Percentiles rank a stretch among this genome's conserved stretches.
phyloP scores from a whole-genome alignment of 148 eudicot genomes.

The Nyssa sinensis region DNA sequence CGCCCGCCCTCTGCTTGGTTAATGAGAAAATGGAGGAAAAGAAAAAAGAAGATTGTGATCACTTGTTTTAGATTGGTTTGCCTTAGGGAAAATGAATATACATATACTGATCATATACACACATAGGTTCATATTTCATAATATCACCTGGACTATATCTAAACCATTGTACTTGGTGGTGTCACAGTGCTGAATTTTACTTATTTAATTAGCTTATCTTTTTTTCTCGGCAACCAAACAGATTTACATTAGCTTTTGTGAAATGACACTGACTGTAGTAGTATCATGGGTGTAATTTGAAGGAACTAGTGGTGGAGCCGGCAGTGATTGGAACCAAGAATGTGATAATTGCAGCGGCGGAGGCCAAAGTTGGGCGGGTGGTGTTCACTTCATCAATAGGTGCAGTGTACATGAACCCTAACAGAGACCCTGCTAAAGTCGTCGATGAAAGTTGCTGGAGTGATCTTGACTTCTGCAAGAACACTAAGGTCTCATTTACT shows the following conservation, averaged over 20 bases:
- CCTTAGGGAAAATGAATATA: too few species aligned
- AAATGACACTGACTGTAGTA: background rate
- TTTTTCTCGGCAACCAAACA: background rate
- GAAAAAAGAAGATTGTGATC: background rate
- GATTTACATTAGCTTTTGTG: background rate
- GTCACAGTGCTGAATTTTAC: too few species aligned
- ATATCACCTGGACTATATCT: too few species aligned
- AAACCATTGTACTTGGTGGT: too few species aligned
- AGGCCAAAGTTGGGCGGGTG: conserved; percentile 78
- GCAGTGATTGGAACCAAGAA: conserved; percentile 80
- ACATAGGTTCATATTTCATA: too few species aligned
- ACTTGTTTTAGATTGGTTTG: too few species aligned
- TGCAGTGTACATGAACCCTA: conserved; percentile 92
- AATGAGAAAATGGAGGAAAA: background rate
- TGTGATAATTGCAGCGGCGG: conserved; percentile 76
- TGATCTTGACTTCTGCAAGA: conserved; percentile 92
- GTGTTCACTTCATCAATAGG: conserved; percentile 92
- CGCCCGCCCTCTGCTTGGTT: background rate
- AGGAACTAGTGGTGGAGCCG: conserved; percentile 99
- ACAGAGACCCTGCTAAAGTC: conserved; percentile 58
- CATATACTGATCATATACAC: too few species aligned
- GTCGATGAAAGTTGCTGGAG: conserved; percentile 96
- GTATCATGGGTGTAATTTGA: background rate
- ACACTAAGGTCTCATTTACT: conserved; percentile 57
- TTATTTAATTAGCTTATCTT: too few species aligned